phyloP scores from a whole-genome alignment of 148 eudicot species.

The Talinum fruticosum region DNA sequence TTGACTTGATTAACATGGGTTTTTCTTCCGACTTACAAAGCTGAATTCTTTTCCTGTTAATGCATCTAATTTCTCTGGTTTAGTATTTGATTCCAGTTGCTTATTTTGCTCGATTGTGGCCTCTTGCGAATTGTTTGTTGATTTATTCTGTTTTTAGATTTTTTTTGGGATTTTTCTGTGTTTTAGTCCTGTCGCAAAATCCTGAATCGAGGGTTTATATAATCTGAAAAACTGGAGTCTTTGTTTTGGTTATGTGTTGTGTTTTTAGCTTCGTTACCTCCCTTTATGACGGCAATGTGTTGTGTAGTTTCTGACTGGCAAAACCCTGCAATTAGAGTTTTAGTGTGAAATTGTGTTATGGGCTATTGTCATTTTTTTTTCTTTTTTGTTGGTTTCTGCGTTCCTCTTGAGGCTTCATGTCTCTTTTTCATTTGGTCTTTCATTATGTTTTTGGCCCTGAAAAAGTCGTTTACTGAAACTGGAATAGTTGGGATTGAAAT shows the following conservation, averaged over 20 bases:
- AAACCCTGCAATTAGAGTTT: constrained; percentile 8
- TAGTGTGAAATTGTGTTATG: background rate
- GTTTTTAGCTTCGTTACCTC: background rate
- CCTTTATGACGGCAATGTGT: background rate
- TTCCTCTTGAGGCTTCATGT: background rate
- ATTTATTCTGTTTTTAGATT: background rate
- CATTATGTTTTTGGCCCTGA: too few relatives aligned
- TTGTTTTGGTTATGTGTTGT: background rate
- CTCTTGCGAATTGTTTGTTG: background rate
- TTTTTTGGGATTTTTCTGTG: background rate
- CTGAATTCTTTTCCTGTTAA: background rate
- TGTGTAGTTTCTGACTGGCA: background rate
- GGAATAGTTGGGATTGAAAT: too few relatives aligned
- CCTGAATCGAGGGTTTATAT: background rate
- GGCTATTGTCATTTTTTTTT: background rate
- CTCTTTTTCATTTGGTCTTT: too few relatives aligned
- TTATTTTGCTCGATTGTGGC: background rate
- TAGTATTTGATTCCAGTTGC: background rate
- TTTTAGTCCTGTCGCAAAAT: background rate
- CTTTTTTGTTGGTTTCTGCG: background rate
- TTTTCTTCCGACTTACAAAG: too few relatives aligned
- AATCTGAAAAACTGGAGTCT: background rate
- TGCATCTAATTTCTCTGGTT: background rate
- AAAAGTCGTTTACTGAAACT: too few relatives aligned
- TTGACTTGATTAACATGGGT: background rate